Evolutionary conservation across 345 rosid genomes (phyloP), one percentile per base, ranked within the genome.

Genomic region (Moricandia moricandioides): DNA sequence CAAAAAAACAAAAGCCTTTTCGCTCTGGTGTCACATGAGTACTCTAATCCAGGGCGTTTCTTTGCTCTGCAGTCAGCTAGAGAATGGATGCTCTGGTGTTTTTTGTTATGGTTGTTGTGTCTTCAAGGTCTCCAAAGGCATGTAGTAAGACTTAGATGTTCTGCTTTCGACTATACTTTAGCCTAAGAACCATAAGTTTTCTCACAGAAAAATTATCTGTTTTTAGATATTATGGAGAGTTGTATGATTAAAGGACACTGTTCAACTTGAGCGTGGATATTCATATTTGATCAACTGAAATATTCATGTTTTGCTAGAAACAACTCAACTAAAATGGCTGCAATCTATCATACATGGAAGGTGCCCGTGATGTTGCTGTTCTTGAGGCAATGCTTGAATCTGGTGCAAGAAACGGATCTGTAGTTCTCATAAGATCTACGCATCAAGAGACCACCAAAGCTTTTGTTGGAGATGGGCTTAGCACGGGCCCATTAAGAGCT

Each of bases 351-450:
- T 91, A 74, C 45, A 18, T 83, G 30, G 97, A 93, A 88, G 95
- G 98, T 60, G 97, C 97, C 49, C 84, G 93, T 80, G 97, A 90
- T 18, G 85, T 90, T 60, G 95, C 98, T 40, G 83, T 91, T 66
- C 80, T 94, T 4, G 96, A 88, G 40, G 96, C 98, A 37, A 90
- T 91, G 98, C 96, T 91, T 10, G 96, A 91, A 76, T 94, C 97
- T 35, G 97, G 91, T 72, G 72, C 62, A 27, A 91, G 83, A 43
- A 71, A 76, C 60, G 96, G 97, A 69, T 86, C 86, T 49, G 60
- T 80, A 13, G 89, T 91, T 71, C 81, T 74, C n/a, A 88, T 94
- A 72, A n/a, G n/a, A n/a, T n/a, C n/a, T n/a, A n/a, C n/a, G n/a
- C 62, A 1, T 12, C 61, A 17, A 47, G 54, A 55, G 8, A 29